These are phyloP conservation scores for Albophoma yamanashiensis DNA, from an alignment of 2,329 filamentous ascomycete species.

Conservation along the genomic window DNA sequence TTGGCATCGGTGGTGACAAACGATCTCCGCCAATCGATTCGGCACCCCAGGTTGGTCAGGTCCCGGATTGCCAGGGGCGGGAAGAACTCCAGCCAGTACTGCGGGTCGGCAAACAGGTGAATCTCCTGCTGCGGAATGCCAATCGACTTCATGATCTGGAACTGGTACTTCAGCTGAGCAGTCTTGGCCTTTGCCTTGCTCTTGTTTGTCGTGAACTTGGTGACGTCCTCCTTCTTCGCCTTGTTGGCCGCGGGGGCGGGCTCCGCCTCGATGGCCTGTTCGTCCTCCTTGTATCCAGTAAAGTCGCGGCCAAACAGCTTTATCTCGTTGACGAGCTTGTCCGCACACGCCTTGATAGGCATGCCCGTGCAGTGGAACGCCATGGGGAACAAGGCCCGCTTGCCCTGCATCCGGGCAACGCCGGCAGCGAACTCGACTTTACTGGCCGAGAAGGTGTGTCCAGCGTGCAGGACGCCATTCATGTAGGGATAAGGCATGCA, in stretches of 20 bases:
- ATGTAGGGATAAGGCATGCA: conserved; percentile 50
- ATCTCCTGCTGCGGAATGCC: conserved; percentile 85
- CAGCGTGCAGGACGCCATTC: conserved; percentile 83
- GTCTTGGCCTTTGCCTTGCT: conserved; percentile 85
- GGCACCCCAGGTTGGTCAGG: conserved; percentile 70
- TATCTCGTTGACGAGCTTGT: conserved; percentile 87
- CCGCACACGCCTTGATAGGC: conserved; percentile 94
- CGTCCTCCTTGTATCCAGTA: conserved; percentile 59
- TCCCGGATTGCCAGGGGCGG: conserved; percentile 53
- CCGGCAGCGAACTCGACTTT: conserved; percentile 91
- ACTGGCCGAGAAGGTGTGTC: conserved; percentile 82
- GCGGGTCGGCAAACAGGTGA: conserved; percentile 83
- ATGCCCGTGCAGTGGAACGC: conserved; percentile 92
- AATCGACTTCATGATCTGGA: conserved; percentile 88
- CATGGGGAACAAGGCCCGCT: conserved; percentile 76
- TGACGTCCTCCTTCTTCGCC: conserved; percentile 67
- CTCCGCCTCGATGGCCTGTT: conserved; percentile 22
- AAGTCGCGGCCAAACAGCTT: conserved; percentile 83
- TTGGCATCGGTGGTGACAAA: conserved; percentile 96
- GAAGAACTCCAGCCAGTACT: conserved; percentile 87
- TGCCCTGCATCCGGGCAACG: conserved; percentile 83
- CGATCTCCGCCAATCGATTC: conserved; percentile 87
- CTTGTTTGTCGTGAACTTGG: conserved; percentile 89
- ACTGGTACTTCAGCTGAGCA: conserved; percentile 89
- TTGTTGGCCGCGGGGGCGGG: conserved; percentile 50